Conservation (phyloP, 352 stramenopile genomes). For the Pythium brachiatum region DNA sequence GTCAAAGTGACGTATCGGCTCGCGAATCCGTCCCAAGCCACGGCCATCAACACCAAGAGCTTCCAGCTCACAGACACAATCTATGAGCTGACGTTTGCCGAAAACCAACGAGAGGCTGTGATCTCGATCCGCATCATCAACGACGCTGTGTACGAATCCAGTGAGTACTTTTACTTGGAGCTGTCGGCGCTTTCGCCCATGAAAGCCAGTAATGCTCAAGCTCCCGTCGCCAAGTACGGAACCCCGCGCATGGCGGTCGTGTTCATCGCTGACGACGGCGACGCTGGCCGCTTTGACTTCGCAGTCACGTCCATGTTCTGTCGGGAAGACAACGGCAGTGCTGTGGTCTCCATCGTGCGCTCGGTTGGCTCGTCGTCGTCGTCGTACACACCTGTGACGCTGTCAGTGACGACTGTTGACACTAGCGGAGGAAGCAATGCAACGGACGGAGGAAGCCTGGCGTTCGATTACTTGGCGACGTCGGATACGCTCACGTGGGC, state of each 20-base stretch:
- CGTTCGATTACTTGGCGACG: conserved; percentile 59
- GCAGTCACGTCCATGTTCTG: conserved; percentile 49
- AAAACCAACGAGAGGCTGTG: conserved; percentile 42
- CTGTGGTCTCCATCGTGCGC: conserved; percentile 50
- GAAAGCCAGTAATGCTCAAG: conserved; percentile 31
- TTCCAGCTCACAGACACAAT: conserved; percentile 42
- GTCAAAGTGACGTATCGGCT: conserved; percentile 48
- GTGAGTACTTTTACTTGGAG: conserved; percentile 66
- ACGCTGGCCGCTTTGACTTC: conserved; percentile 67
- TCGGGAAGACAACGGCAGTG: conserved; percentile 60
- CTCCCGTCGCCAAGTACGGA: conserved; percentile 39
- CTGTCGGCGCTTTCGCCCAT: conserved; percentile 34
- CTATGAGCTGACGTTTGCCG: conserved; percentile 45
- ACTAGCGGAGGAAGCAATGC: conserved; percentile 49
- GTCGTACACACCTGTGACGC: conserved; percentile 53
- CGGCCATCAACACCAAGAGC: conserved; percentile 59
- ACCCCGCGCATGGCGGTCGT: conserved; percentile 29
- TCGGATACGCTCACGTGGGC: conserved; percentile 54
- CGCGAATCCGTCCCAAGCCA: conserved; percentile 41
- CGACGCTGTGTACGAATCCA: conserved; percentile 54
- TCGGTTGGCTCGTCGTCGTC: conserved; percentile 52
- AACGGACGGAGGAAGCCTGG: conserved; percentile 52
- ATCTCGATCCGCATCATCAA: conserved; percentile 59
- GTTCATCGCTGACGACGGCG: conserved; percentile 58
- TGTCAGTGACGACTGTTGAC: conserved; percentile 46